Conservation (phyloP, 805 yeast genomes). For the Lipomyces starkeyi region DNA sequence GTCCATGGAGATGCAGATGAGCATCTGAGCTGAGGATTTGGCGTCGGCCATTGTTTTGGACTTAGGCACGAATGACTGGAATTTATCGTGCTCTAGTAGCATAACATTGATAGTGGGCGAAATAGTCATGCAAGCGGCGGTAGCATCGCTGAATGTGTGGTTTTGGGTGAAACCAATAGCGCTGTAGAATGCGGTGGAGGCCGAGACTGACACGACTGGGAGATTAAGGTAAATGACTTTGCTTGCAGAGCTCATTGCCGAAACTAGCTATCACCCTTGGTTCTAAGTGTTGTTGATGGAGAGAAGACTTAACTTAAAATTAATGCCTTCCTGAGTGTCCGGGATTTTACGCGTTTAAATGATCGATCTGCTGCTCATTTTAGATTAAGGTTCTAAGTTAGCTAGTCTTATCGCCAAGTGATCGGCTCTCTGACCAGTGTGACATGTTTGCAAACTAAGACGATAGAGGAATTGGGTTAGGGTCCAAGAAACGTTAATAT, state of each 20-base stretch:
- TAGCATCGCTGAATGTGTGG: constrained; percentile 12
- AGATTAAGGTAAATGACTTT: constrained; percentile 9
- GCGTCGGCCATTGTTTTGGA: constrained; percentile 8
- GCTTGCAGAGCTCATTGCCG: constrained; percentile 10
- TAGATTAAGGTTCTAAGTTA: too few species aligned
- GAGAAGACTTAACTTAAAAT: background rate
- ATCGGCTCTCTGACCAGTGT: too few species aligned
- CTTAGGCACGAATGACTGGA: background rate
- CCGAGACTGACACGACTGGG: constrained; percentile 14
- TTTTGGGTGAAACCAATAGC: constrained; percentile 11
- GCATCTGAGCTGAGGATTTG: constrained; percentile 16
- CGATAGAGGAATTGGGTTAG: too few species aligned
- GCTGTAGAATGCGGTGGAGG: constrained; percentile 6
- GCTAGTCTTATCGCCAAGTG: too few species aligned
- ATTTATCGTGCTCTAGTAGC: constrained; percentile 5
- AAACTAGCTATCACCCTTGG: constrained; percentile 3
- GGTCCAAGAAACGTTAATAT: too few species aligned
- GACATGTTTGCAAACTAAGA: too few species aligned
- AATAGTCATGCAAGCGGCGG: background rate
- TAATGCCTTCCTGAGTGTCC: too few species aligned
- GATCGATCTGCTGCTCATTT: too few species aligned
- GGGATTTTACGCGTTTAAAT: too few species aligned
- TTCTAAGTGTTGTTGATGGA: background rate
- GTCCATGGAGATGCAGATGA: constrained; percentile 11
- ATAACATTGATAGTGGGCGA: constrained; percentile 8